Evolutionary conservation across 129 eudicot species (phyloP).

Genomic region (Sambucus nigra): DNA sequence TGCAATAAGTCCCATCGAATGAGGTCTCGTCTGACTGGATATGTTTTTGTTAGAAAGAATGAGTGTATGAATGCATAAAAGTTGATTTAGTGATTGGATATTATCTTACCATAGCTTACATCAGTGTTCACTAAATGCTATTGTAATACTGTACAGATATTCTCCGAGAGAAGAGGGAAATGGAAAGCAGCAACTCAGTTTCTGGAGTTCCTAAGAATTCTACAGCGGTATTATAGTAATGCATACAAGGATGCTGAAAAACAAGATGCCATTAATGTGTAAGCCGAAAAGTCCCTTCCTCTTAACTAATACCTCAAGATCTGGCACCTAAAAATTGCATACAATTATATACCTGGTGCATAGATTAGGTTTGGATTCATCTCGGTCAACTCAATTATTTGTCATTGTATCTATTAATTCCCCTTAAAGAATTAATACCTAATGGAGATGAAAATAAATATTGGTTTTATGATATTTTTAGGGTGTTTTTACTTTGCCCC

Average conservation of each 20-base stretch:
- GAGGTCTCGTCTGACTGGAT: too few relatives aligned
- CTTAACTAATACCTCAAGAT: background rate
- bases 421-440: background rate
- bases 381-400: background rate
- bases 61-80: too few relatives aligned
- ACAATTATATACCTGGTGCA: conserved; percentile 1
- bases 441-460: background rate
- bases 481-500: too few relatives aligned
- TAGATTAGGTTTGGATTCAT: background rate
- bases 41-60: too few relatives aligned
- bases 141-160: conserved; percentile 43
- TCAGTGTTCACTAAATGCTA: background rate
- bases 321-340: background rate
- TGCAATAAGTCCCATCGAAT: too few relatives aligned
- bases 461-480: background rate
- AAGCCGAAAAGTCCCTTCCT: conserved; percentile 20
- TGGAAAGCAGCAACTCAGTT: conserved; percentile 98
- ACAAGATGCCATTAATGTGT: conserved; percentile 97
- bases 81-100: too few relatives aligned
- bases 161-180: conserved; percentile 86
- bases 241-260: conserved; percentile 98
- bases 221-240: conserved; percentile 89
- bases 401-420: background rate
- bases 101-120: too few relatives aligned
- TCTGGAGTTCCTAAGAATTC: conserved; percentile 78